Evolutionary conservation across 306 rosid genomes (phyloP), one percentile per base, ranked within the genome.

Genomic region (Lathyrus aphaca): DNA sequence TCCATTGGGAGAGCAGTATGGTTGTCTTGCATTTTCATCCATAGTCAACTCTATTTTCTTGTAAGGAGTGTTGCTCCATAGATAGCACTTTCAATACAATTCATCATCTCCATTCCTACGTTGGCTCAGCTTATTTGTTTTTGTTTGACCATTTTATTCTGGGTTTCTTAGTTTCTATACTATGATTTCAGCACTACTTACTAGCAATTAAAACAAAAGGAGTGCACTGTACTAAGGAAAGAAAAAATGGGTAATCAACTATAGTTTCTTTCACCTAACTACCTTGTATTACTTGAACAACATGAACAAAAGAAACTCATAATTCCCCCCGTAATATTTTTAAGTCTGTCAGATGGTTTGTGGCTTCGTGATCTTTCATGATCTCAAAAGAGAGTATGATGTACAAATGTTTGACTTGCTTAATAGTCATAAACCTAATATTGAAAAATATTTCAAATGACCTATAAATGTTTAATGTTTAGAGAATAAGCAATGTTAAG

Each of bases 121-220:
- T 54, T 23, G 60, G 16, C 11, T 54, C 60, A 23, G 37, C 37
- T 54, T 51, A 18, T 19, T 51, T 19, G 25, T 51, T 19, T 54
- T 54, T 54, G 16, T 25, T 54, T 54, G 35, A 54, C 8, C 17
- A 54, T 23, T 54, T 54, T 54, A 54, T 54, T 25, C 6, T 5
- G 17, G 58, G 30, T 19, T 51, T 51, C 12, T 4, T 51, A 18
- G 58, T 16, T 46, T 46, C 10, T 46, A 17, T 15, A 21, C 53
- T 46, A 46, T 46, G 10, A 15, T 46, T 6, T 46, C 64, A 49
- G 39, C 72, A 63, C 37, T 73, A 64, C 61, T 25, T 27, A 45
- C 53, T 19, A 44, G 40, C 69, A 72, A 62, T 46, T 21, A 49
- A 57, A 74, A 74, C 25, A 42, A 60, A 54, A 59, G 64, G 38